These are phyloP conservation scores for Solanum chacoense DNA, from an alignment of 305 asterid genomes.

Conservation along the genomic window DNA sequence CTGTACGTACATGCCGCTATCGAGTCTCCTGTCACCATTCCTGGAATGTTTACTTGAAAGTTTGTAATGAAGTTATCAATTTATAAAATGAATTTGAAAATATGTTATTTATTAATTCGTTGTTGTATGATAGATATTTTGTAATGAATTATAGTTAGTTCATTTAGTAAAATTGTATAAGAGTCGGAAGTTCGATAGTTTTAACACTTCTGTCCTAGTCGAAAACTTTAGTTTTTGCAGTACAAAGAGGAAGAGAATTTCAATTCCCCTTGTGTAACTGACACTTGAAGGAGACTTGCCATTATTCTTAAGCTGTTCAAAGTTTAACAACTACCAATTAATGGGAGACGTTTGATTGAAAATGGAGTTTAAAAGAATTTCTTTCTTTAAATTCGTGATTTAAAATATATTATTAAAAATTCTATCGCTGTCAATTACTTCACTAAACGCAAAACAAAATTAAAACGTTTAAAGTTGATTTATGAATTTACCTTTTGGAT, in stretches of 20 bases:
- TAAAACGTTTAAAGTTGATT: neutral
- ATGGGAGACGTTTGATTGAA: neutral
- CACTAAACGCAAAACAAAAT: neutral
- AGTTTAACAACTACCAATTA: neutral
- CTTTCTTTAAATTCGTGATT: neutral
- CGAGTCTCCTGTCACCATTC: neutral
- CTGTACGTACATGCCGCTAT: neutral
- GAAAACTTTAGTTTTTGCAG: neutral
- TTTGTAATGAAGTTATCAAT: neutral
- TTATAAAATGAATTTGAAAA: neutral
- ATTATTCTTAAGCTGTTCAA: neutral
- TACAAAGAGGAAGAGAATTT: neutral
- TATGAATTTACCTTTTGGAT: constrained; percentile 33
- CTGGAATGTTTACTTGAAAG: neutral
- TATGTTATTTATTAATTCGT: neutral
- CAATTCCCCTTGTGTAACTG: neutral
- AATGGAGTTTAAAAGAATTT: neutral
- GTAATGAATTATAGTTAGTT: neutral
- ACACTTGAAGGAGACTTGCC: neutral
- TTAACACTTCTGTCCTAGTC: neutral
- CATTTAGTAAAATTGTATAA: neutral
- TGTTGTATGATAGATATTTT: neutral
- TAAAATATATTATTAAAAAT: neutral
- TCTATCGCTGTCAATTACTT: neutral
- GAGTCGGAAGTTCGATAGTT: neutral